Conservation (phyloP, 1,284 basidiomycete genomes). For the Caloboletus firmus region DNA sequence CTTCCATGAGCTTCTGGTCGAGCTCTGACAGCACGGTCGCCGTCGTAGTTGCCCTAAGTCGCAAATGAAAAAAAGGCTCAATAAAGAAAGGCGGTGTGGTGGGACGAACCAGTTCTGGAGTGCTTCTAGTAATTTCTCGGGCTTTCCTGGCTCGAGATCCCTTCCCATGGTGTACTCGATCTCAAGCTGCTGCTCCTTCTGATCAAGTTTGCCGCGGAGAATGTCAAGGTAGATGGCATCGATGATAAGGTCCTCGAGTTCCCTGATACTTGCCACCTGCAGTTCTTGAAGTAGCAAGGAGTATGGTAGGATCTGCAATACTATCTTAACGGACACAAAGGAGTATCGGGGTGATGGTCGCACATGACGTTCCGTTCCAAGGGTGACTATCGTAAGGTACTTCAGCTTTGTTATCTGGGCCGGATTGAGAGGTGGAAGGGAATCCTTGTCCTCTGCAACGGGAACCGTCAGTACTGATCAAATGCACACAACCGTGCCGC, state of each 20-base stretch:
- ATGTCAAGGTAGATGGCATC: slow-evolving; percentile 91
- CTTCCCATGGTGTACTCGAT: slow-evolving; percentile 90
- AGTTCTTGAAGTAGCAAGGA: slow-evolving; percentile 62
- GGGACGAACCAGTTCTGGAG: slow-evolving; percentile 69
- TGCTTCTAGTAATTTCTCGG: slow-evolving; percentile 59
- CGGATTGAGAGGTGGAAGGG: slow-evolving; percentile 65
- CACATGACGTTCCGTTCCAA: slow-evolving; percentile 74
- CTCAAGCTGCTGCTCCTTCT: slow-evolving; percentile 82
- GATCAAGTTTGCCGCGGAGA: slow-evolving; percentile 87
- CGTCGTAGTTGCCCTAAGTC: slow-evolving; percentile 69
- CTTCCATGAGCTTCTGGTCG: slow-evolving; percentile 44
- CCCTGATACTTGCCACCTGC: slow-evolving; percentile 72
- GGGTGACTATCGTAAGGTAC: slow-evolving; percentile 85
- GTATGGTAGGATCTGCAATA: slow-evolving; percentile 71
- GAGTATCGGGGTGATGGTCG: slow-evolving; percentile 25
- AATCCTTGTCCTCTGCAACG: slow-evolving; percentile 59
- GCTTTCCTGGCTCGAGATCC: slow-evolving; percentile 72
- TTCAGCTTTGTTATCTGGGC: slow-evolving; percentile 85
- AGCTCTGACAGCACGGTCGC: slow-evolving; percentile 56
- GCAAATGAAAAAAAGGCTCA: slow-evolving; percentile 1
- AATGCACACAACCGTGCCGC: not conserved
- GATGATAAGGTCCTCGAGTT: slow-evolving; percentile 94
- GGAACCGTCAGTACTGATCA: slow-evolving; percentile 1
- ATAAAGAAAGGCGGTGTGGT: not conserved
- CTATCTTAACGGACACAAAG: not conserved